Conservation (phyloP, 23 red algal genomes). For the Gracilaria gracilis region DNA sequence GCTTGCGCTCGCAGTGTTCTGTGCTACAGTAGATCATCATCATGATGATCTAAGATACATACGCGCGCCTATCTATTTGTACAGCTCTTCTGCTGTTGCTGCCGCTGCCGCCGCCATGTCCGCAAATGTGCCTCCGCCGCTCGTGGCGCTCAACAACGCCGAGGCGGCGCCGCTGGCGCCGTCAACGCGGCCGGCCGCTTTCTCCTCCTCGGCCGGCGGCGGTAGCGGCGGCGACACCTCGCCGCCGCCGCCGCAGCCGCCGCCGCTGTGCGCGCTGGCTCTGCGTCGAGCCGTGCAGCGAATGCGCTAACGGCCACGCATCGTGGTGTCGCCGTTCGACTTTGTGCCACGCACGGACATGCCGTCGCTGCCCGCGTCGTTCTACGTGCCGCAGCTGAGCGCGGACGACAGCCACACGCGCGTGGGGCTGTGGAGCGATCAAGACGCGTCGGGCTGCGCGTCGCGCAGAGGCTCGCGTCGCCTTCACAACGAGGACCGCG, state of each 20-base stretch:
- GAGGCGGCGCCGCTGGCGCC: background rate
- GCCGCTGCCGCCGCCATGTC: background rate
- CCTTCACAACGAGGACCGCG: slow-evolving; percentile 55
- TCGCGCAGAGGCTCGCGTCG: no score
- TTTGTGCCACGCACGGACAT: background rate
- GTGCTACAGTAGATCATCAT: no score
- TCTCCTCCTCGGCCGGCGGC: no score
- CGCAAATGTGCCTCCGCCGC: background rate
- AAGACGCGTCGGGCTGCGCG: background rate
- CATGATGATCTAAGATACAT: no score
- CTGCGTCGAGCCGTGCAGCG: background rate
- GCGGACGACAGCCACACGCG: background rate
- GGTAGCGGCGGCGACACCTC: background rate
- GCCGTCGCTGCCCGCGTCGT: slow-evolving; percentile 5
- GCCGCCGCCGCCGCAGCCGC: background rate
- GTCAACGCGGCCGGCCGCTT: no score
- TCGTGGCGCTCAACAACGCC: background rate
- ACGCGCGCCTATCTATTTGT: no score
- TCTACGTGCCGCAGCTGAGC: background rate
- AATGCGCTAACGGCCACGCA: background rate
- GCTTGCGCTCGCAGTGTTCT: no score
- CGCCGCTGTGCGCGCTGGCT: no score
- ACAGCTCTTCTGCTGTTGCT: background rate
- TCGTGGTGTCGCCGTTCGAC: background rate
- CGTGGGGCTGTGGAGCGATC: slow-evolving; percentile 2